A percentile compares a stretch with the other conserved stretches of the same genome.
These are phyloP conservation scores for Aristolochia californica DNA, from an alignment of 164 flowering plant genomes.

Conservation along the genomic window DNA sequence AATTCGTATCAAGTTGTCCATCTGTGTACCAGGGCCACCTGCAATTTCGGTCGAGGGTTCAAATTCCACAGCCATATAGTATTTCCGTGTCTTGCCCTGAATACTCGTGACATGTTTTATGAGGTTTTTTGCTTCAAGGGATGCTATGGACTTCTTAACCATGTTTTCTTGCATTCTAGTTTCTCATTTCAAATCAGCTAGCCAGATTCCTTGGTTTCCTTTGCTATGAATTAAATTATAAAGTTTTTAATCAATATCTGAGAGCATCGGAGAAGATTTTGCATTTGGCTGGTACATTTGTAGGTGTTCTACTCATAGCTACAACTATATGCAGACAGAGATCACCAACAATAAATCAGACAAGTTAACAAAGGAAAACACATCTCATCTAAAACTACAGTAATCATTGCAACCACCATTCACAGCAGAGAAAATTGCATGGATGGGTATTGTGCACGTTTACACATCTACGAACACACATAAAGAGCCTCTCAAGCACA, in stretches of 20 bases:
- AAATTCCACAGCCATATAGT: constrained; percentile 54
- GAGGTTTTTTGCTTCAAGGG: constrained; percentile 26
- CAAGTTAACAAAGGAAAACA: no score
- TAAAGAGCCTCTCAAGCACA: no score
- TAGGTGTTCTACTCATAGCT: constrained; percentile 13
- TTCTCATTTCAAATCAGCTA: constrained; percentile 26
- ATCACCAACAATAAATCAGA: no score
- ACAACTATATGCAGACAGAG: no score
- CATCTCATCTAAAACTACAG: no score
- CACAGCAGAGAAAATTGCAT: no score
- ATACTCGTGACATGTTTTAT: constrained; percentile 55
- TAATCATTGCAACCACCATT: no score
- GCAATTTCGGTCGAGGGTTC: constrained; percentile 62
- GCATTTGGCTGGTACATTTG: constrained; percentile 9
- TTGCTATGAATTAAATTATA: constrained; percentile 20
- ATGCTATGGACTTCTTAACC: constrained; percentile 36
- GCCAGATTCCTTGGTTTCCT: constrained; percentile 38
- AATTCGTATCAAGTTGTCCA: constrained; percentile 44
- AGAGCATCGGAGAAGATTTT: constrained; percentile 6
- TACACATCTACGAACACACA: no score
- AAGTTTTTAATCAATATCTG: constrained; percentile 15
- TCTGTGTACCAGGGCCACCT: constrained; percentile 74
- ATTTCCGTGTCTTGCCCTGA: constrained; percentile 36
- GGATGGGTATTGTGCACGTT: no score
- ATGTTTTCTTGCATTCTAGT: constrained; percentile 19